A percentile compares a stretch with the other conserved stretches of the same genome.
Conservation (phyloP, 2,329 filamentous ascomycete species). For the Calonectria naviculata region DNA sequence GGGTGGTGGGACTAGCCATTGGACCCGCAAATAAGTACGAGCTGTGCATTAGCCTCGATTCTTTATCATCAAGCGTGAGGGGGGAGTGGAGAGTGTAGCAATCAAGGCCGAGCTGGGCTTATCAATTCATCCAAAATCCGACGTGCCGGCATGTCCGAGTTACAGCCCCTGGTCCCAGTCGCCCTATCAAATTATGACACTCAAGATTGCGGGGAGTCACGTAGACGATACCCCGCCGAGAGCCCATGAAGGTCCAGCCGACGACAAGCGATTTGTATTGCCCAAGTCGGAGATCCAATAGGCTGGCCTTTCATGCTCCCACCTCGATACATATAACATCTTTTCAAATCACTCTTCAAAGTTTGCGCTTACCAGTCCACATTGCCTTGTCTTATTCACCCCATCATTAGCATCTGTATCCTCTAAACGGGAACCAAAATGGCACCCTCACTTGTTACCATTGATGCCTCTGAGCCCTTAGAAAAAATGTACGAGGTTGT, state of each 20-base stretch:
- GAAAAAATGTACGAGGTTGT: not conserved
- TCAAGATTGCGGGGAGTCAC: not conserved
- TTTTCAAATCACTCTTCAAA: not conserved
- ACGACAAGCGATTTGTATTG: not conserved
- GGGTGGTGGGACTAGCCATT: not conserved
- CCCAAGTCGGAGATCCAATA: not conserved
- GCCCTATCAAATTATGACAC: not conserved
- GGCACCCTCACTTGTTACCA: not conserved
- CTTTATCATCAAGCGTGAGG: not conserved
- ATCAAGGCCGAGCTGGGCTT: not conserved
- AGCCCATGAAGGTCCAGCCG: not conserved
- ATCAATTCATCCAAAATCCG: not conserved
- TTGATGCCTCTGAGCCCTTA: not conserved
- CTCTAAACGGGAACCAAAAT: too few relatives aligned
- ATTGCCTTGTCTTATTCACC: not conserved
- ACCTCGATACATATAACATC: not conserved
- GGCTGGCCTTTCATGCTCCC: too few relatives aligned
- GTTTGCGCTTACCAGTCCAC: not conserved
- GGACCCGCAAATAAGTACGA: conserved; percentile 2
- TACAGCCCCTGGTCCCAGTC: not conserved
- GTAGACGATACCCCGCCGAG: not conserved
- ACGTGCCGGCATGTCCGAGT: not conserved
- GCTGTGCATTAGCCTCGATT: not conserved
- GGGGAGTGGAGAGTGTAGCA: not conserved
- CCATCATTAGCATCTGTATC: not conserved